Evolutionary conservation across 2,329 filamentous ascomycete genomes (phyloP), one percentile per base, ranked within the genome.

Genomic region (Neonectria magnoliae): DNA sequence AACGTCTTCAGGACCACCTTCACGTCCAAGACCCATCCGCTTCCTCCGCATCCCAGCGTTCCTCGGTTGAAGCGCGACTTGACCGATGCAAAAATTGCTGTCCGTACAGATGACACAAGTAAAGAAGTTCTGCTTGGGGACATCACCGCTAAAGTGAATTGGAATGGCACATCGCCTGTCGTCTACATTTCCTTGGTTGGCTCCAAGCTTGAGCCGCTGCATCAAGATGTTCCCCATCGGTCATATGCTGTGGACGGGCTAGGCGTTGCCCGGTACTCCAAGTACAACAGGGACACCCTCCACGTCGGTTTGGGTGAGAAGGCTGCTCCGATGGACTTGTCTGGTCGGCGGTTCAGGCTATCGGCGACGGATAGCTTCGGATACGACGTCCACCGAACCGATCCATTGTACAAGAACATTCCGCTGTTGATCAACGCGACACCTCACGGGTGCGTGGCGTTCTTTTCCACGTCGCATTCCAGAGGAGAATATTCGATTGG

Each of bases 361-460:
- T 88, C 89, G 0, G 90, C 89, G 2, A 92, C 89, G 0, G 91
- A 93, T 76, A 90, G 87, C 41, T 93, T 93, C 69, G 90, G 91
- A 2, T 93, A 93, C 72, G 90, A 93, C 69, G 86, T 88, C 4
- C 88, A 92, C 73, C 85, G 85, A 10, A 91, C 90, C 3, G 90
- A 93, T 75, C 91, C 91, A 0, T 81, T 93, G 58, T 93, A 93
- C 80, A 93, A 93, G 78, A 89, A 93, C 71, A 91, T 93, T 42
- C 91, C 91, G 0, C 82, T 93, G 0, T 81, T 93, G 29, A 90
- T 93, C 77, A 91, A 91, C 60, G 88, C 86, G 0, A 90, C 87
- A 0, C 85, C 88, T 0, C 73, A 85, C 3, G 90, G 90, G 0
- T 90, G 87, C 55, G 84, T 93, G 0, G 91, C 84, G 0, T 84